Base-by-base conservation (phyloP, 306 rosid genomes). In the Arachis stenosperma region DNA sequence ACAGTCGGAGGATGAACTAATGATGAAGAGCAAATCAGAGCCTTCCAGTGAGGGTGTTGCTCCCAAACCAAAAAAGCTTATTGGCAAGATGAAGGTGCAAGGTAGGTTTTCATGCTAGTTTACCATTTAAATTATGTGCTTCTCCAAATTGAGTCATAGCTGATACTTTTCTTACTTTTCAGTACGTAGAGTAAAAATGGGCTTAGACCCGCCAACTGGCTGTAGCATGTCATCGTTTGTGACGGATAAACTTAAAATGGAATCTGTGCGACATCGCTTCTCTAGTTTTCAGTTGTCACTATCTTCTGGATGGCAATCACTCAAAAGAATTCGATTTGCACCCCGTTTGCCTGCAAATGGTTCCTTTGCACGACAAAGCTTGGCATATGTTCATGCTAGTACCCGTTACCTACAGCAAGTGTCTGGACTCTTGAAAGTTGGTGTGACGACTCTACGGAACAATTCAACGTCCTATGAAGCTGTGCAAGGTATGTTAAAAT, bases 51-150 rank as follows among this genome's bases (percentile, higher is more conserved):
- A 95, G 86, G 91, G 87, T 59, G 83, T 87, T 87, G 93, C 93
- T 63, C 86, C 93, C 54, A 95, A 90, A 80, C 97, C 91, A 9
- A 95, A 90, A 80, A 95, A 90, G 75, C 85, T 86, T 56, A 81
- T 88, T 83, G 98, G 98, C 79, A 95, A 92, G 88, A 90, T 95
- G 92, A 95, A 87, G 81, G 97, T 95, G 84, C 99, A 95, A 90
- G 99, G 99, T 95, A 87, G 52, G 46, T 71, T 81, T 65, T 43
- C 13, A 69, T 63, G 59, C 42, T 72, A 60, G 29, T 27, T 75
- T 57, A 54, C 64, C 36, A 42, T 71, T 46, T 57, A 50, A 71
- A 53, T 63, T 61, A 14, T 67, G 44, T 71, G 66, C 71, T 58
- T 64, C 41, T 75, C 69, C 30, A 42, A 33, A 42, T 62, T 8